phyloP scores from a whole-genome alignment of 139 green algal genomes.

The Coelastrella sp. region DNA sequence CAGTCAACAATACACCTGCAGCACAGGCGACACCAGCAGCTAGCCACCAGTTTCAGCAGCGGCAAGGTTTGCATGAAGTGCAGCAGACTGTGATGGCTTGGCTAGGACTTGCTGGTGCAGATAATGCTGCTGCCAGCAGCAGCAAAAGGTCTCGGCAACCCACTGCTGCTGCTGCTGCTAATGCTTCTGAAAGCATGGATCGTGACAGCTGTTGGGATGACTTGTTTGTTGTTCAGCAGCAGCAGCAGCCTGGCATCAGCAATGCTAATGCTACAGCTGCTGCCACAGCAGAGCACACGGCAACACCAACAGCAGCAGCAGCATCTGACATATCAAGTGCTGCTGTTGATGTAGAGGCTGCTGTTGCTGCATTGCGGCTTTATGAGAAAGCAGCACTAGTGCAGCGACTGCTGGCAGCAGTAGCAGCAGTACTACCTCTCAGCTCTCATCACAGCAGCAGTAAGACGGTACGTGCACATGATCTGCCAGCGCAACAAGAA shows the following conservation, averaged over 20 bases:
- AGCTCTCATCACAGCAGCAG: not conserved
- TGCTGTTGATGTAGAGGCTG: not conserved
- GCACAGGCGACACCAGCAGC: not conserved
- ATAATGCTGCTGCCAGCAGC: not conserved
- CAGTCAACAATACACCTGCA: conserved; percentile 4
- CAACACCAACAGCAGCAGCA: not conserved
- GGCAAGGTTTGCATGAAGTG: not conserved
- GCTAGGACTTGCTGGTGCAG: not conserved
- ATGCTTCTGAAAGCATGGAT: not conserved
- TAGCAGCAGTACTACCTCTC: conserved; percentile 10
- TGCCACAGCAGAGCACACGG: not conserved
- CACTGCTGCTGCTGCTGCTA: not conserved
- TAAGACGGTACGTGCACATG: not conserved
- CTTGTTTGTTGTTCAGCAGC: not conserved
- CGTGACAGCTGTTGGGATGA: conserved; percentile 19
- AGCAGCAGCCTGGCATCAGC: not conserved
- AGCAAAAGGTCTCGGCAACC: not conserved
- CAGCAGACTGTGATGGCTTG: conserved; percentile 1
- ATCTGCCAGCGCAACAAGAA: not conserved
- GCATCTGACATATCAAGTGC: not conserved
- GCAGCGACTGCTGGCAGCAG: conserved; percentile 34
- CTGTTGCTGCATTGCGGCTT: not conserved
- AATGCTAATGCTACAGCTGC: not conserved
- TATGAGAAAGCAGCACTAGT: conserved; percentile 35
- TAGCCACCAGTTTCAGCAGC: too few species aligned